Evolutionary conservation across 2,329 filamentous ascomycete species (phyloP), one percentile per base, ranked within the genome.

Genomic region (Pezizomycotina sp.): DNA sequence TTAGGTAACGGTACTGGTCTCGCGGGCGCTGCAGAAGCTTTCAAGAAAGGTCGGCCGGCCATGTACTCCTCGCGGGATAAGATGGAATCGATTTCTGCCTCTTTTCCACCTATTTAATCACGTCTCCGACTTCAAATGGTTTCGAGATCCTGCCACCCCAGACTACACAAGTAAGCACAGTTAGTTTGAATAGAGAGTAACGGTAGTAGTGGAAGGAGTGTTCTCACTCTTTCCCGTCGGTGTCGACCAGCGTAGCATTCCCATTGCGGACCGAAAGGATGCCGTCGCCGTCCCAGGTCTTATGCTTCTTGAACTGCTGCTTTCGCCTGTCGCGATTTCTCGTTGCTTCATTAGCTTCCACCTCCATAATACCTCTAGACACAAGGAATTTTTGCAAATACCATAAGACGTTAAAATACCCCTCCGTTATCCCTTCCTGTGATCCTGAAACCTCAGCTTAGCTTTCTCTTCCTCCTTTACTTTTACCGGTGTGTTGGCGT

Each of bases 201-300:
- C n/a, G n/a, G n/a, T n/a, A n/a, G n/a, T n/a, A n/a, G 10, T n/a
- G 3, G 20, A 6, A 36, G 10, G 9, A 23, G 13, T n/a, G 15
- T 18, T n/a, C 20, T 16, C 27, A 38, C 36, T 74, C 67, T 52
- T 64, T 67, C 3, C 75, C 75, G 1, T 65, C 65, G 7, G 68
- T 62, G 52, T 79, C 71, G 41, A 71, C 67, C 10, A 80, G 60
- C 34, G 61, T 62, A 3, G 67, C 72, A 50, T 66, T 66, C 3
- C 71, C 71, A 22, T 62, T 64, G 2, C 59, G 56, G 3, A 75
- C 60, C 3, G 62, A 60, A 6, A 80, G 60, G 2, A 78, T 62
- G 2, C 74, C 76, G 55, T 81, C 76, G 2, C 75, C 74, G 50
- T 80, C 75, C 74, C 76, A 81, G 4, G 73, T 80, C 53, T 80